These are phyloP conservation scores for Rhodamnia rubescens DNA, from an alignment of 345 rosid genomes.

Conservation along the genomic window DNA sequence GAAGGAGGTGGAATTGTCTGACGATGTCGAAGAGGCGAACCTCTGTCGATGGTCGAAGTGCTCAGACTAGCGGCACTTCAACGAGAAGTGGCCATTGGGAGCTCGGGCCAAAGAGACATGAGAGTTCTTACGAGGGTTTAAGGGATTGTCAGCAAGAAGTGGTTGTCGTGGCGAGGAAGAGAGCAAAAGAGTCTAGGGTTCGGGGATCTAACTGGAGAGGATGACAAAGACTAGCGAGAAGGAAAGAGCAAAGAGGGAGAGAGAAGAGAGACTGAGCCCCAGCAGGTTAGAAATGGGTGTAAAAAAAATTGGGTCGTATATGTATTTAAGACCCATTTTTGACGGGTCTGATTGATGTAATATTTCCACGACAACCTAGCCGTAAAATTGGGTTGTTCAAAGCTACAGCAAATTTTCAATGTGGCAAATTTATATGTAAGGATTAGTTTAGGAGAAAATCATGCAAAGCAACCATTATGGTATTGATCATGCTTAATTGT, in stretches of 20 bases:
- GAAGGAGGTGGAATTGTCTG: background rate
- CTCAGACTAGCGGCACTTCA: slow-evolving; percentile 59
- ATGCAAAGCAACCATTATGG: background rate
- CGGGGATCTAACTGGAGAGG: slow-evolving; percentile 6
- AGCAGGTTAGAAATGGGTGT: background rate
- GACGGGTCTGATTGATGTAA: no score
- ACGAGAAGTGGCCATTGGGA: slow-evolving; percentile 9
- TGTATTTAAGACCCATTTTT: no score
- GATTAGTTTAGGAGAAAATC: background rate
- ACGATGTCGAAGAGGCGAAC: background rate
- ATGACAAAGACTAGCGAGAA: background rate
- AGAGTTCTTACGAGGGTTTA: slow-evolving; percentile 3
- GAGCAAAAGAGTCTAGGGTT: slow-evolving; percentile 17
- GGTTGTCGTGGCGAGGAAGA: background rate
- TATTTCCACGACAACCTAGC: no score
- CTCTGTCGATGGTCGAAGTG: slow-evolving; percentile 28
- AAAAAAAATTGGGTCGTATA: no score
- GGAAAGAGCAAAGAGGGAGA: background rate
- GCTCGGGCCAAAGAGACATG: slow-evolving; percentile 6
- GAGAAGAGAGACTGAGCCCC: background rate
- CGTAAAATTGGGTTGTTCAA: background rate
- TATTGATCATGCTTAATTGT: background rate
- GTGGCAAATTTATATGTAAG: background rate
- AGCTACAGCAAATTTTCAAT: background rate
- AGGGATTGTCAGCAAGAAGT: slow-evolving; percentile 1